Evolutionary conservation across 2,329 filamentous ascomycete genomes (phyloP).

Genomic region (Helminthosporium solani): DNA sequence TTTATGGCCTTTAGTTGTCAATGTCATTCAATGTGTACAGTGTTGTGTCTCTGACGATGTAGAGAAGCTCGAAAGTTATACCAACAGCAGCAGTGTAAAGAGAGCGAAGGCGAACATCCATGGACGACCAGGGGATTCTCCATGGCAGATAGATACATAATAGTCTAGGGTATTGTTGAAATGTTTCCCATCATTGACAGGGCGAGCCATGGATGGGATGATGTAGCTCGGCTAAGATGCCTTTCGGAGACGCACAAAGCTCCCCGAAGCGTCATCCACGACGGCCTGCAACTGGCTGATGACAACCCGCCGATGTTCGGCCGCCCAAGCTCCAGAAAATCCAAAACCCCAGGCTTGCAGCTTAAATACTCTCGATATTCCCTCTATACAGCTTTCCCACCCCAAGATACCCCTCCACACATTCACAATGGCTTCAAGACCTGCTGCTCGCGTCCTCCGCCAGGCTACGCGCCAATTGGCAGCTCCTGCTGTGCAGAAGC

Average conservation of each 20-base stretch:
- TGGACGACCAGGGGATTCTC: too few species aligned
- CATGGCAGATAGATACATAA: background rate
- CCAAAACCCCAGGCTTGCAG: slow-evolving; percentile 13
- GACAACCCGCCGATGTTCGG: slow-evolving; percentile 17
- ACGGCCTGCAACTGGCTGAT: too few species aligned
- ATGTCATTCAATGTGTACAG: too few species aligned
- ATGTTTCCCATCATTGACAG: too few species aligned
- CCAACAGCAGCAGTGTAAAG: too few species aligned
- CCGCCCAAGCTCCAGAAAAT: slow-evolving; percentile 19
- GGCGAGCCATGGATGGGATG: background rate
- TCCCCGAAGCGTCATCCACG: slow-evolving; percentile 22
- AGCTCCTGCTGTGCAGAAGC: slow-evolving; percentile 52
- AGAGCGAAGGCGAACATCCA: too few species aligned
- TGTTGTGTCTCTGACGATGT: too few species aligned
- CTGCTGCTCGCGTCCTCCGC: slow-evolving; percentile 64
- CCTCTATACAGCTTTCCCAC: slow-evolving; percentile 15
- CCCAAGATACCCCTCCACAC: slow-evolving; percentile 37
- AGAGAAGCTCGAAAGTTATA: too few species aligned
- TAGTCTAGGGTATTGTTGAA: too few species aligned
- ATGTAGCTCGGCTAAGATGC: background rate
- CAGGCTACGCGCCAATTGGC: slow-evolving; percentile 58
- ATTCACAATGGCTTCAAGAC: slow-evolving; percentile 74
- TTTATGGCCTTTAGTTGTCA: too few species aligned
- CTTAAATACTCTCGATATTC: slow-evolving; percentile 31
- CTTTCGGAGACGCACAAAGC: slow-evolving; percentile 19